Evolutionary conservation across 257 asterid genomes (phyloP), one percentile per base, ranked within the genome.

Genomic region (Fraxinus quadrangulata): DNA sequence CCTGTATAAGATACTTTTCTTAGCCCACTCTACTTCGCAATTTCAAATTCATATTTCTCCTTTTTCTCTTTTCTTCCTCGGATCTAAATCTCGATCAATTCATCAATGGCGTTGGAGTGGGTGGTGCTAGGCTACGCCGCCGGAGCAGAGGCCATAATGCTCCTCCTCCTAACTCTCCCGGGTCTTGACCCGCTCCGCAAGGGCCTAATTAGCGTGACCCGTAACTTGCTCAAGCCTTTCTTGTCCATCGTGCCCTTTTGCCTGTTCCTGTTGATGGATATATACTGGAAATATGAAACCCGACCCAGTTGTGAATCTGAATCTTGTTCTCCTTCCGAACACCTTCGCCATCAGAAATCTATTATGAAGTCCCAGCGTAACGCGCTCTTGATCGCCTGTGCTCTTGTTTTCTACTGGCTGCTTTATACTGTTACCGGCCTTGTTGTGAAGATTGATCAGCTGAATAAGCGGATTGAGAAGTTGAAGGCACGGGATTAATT

Each of bases 231-330:
- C 79, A 92, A 87, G 78, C 97, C 98, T 28, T 86, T 94, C 81
- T 86, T 94, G 42, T 91, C 97, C 19, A 70, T 94, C n/a, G 91
- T 92, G 3, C 98, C 98, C 74, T 94, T 94, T 77, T 94, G 97
- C 68, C 89, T 94, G 65, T 94, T 94, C 87, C 90, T 94, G 12
- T 67, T 94, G 3, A 85, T 90, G 96, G 98, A 94, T 68, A 94
- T 94, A 33, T 94, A 92, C 90, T 94, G 98, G 98, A 94, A 94
- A 85, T 94, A 92, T 88, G 98, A 94, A 89, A 86, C 72, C 72
- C 91, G 97, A 0, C 97, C 97, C 51, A 85, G 72, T 31, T 94
- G 98, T 54, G 94, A 86, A 26, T 77, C 92, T 31, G 93, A 88
- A 17, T 86, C 98, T 5, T 92, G 98, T 67, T 89, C 97, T 77